phyloP scores from a whole-genome alignment of 257 asterid species.

The Solanum clarkiae region DNA sequence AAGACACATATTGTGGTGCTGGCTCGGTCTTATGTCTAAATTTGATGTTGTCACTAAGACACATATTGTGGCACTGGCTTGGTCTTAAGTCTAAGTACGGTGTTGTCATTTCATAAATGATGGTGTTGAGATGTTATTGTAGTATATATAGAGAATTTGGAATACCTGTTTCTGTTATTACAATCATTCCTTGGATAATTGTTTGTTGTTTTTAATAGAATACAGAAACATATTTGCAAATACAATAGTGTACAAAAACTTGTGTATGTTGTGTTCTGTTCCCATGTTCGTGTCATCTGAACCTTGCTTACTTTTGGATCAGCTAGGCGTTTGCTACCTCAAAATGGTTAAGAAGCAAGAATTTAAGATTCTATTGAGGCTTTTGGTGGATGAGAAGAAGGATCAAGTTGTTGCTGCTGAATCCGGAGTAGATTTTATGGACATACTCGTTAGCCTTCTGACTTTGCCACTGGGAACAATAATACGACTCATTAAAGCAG shows the following conservation, averaged over 20 bases:
- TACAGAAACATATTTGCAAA: not conserved
- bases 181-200: not conserved
- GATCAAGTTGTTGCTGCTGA: not conserved
- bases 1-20: too few species aligned
- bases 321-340: not conserved
- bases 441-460: conserved; percentile 1
- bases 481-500: not conserved
- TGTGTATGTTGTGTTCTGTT: not conserved
- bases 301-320: not conserved
- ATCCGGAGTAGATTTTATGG: not conserved
- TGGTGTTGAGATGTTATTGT: not conserved
- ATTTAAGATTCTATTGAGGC: not conserved
- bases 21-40: too few species aligned
- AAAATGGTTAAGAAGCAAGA: not conserved
- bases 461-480: not conserved
- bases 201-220: not conserved
- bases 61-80: too few species aligned
- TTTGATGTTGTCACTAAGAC: too few species aligned
- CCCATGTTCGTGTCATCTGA: not conserved
- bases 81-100: too few species aligned
- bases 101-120: not conserved
- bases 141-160: not conserved
- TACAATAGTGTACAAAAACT: not conserved
- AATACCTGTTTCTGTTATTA: not conserved
- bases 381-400: not conserved